Conservation (phyloP, 1,284 basidiomycete species). For the Apiotrichum gamsii region DNA sequence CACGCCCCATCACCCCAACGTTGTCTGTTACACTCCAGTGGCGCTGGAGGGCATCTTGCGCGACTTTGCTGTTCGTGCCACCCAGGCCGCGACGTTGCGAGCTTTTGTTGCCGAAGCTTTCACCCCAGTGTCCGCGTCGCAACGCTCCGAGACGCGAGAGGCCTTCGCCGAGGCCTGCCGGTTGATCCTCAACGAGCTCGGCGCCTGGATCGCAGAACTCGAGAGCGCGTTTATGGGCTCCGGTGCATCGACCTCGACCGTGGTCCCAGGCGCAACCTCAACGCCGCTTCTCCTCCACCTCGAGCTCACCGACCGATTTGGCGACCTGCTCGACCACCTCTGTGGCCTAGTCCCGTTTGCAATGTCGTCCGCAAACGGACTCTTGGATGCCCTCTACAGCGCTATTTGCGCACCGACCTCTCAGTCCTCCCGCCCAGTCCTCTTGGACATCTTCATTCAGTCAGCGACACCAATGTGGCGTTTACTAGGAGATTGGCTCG, state of each 20-base stretch:
- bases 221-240: constrained; percentile 58
- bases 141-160: constrained; percentile 60
- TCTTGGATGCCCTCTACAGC: constrained; percentile 60
- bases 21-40: constrained; percentile 56
- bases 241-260: background rate
- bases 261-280: constrained; percentile 46
- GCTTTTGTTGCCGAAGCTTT: constrained; percentile 52
- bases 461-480: constrained; percentile 66
- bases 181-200: constrained; percentile 55
- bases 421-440: constrained; percentile 18
- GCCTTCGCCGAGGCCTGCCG: constrained; percentile 73
- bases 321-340: constrained; percentile 52
- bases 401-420: constrained; percentile 49
- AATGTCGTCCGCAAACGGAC: constrained; percentile 52
- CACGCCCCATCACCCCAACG: constrained; percentile 18
- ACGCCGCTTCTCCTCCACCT: constrained; percentile 64
- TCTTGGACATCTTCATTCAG: constrained; percentile 59
- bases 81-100: constrained; percentile 58
- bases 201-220: constrained; percentile 61
- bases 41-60: constrained; percentile 60
- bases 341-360: constrained; percentile 51
- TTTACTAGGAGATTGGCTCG: constrained; percentile 66
- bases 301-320: constrained; percentile 47
- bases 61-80: constrained; percentile 55
- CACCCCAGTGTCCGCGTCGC: constrained; percentile 12